These are phyloP conservation scores for Psidium guajava DNA, from an alignment of 345 rosid genomes.

Conservation along the genomic window DNA sequence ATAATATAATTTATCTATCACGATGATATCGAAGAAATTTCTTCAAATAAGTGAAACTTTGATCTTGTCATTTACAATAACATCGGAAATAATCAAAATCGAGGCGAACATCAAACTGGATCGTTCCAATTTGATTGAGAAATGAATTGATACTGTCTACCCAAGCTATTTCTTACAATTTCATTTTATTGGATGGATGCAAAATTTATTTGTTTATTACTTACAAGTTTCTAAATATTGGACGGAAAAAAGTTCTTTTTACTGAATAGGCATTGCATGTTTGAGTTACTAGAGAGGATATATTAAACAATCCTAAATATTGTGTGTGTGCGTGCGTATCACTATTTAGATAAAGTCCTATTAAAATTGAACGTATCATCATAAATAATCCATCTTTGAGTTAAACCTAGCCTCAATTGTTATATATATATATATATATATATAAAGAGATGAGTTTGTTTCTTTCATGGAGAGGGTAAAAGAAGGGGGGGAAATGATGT, in stretches of 20 bases:
- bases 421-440: neutral
- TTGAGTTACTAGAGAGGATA: neutral
- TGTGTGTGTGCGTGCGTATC: neutral
- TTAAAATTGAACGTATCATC: neutral
- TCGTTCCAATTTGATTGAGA: neutral
- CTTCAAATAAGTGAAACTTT: neutral
- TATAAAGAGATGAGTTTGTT: neutral
- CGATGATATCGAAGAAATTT: neutral
- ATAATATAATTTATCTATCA: neutral
- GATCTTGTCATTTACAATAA: neutral
- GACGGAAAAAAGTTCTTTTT: neutral
- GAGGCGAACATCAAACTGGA: neutral
- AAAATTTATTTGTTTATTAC: neutral
- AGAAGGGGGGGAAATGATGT: neutral
- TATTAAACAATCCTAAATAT: neutral
- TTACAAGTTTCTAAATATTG: neutral
- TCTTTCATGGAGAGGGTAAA: neutral
- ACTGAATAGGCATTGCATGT: neutral
- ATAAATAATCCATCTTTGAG: neutral
- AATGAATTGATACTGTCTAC: neutral
- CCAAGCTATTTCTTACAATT: neutral
- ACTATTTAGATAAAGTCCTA: neutral
- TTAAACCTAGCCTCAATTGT: neutral
- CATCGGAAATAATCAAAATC: neutral
- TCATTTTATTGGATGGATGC: neutral